Evolutionary conservation across 2,329 filamentous ascomycete genomes (phyloP), one percentile per base, ranked within the genome.

Genomic region (Achaetomium macrosporum): DNA sequence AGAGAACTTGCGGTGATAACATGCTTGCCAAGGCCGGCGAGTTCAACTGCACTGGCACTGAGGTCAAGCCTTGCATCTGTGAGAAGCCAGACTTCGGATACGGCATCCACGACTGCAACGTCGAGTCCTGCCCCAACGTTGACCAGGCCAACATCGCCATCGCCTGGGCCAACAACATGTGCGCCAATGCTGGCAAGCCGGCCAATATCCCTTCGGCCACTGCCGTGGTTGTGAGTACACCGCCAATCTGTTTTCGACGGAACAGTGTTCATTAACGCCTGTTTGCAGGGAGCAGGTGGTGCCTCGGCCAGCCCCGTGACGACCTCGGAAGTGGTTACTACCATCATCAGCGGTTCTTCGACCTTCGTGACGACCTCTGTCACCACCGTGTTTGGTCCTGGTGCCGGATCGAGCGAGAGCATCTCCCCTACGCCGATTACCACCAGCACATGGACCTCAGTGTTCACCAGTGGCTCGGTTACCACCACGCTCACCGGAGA

Each of bases 91-190:
- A 76, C 69, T 79, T 77, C 65, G 60, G 67, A 53, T 77, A 72
- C 58, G 77, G 76, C 48, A 65, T 79, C 54, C 74, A 71, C 53
- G 77, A 80, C 69, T 80, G 77, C 68, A 71, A 76, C 16, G 58
- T 61, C 57, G 66, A 73, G 65, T 66, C 69, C 42, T 79, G 76
- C 69, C 51, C 41, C 29, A 58, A 53, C 48, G 53, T 60, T 13
- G 59, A 65, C 15, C 64, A 70, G 44, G 71, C 71, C 45, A 59
- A 64, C 33, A 57, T 66, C 40, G 70, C 68, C 51, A 63, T 78
- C 39, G 51, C 61, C 29, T 76, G 69, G 57, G 76, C 67, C 40
- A 60, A 71, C 51, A 47, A 60, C 12, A 54, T 72, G 52, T 79
- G 76, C 65, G 53, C 63, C 19, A 64, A 57, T 41, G 69, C 63